A percentile compares a stretch with the other conserved stretches of the same genome.
These are phyloP conservation scores for Euphorbia celastroides DNA, from an alignment of 441 rosid species.

Conservation along the genomic window DNA sequence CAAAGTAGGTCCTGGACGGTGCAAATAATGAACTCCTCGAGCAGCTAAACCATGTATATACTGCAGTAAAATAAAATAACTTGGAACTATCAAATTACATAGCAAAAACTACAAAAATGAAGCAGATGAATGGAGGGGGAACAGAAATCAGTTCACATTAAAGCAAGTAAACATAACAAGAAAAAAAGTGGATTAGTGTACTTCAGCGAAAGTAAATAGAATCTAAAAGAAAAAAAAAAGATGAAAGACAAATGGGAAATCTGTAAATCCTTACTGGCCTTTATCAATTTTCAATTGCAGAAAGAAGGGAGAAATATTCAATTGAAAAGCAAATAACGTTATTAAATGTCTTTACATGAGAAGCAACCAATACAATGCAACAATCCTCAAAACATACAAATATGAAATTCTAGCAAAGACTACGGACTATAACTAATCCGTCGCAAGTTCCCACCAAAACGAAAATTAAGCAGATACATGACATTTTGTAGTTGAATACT, in stretches of 20 bases:
- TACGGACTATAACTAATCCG: not conserved
- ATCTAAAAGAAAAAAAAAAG: not conserved
- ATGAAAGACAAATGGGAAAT: not conserved
- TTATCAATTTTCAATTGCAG: not conserved
- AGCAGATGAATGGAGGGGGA: not conserved
- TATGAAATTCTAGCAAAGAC: not conserved
- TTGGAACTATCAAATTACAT: slow-evolving; percentile 5
- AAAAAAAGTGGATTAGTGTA: not conserved
- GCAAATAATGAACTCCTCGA: slow-evolving; percentile 91
- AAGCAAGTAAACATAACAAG: not conserved
- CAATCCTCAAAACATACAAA: not conserved
- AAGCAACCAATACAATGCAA: not conserved
- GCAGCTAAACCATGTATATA: slow-evolving; percentile 97
- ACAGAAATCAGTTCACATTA: not conserved
- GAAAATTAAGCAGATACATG: not conserved
- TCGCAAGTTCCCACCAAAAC: not conserved
- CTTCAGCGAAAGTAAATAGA: not conserved
- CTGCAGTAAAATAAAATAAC: slow-evolving; percentile 37
- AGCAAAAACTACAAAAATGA: not conserved
- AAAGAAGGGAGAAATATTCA: not conserved
- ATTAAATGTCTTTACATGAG: not conserved
- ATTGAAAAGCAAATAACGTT: not conserved
- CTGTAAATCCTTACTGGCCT: not conserved
- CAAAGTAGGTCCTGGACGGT: slow-evolving; percentile 77
- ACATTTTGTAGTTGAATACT: not conserved